Evolutionary conservation across 2,329 filamentous ascomycete genomes (phyloP).

Genomic region (Fusarium sp.): DNA sequence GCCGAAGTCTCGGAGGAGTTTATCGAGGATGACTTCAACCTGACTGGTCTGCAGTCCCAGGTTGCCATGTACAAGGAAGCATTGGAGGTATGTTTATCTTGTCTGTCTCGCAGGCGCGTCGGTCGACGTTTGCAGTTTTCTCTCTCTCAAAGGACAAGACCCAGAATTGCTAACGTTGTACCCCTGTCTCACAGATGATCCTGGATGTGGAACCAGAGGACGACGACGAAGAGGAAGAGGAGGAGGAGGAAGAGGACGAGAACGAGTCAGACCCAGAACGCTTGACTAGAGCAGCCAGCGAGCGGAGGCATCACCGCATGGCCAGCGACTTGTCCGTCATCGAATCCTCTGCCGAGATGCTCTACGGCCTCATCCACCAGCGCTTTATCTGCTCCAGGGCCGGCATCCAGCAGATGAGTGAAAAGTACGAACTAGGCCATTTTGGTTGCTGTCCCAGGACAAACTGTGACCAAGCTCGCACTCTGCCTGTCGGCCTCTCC

Average conservation of each 20-base stretch:
- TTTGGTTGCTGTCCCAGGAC: constrained; percentile 97
- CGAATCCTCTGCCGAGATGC: constrained; percentile 96
- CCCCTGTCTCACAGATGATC: constrained; percentile 75
- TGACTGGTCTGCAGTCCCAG: constrained; percentile 93
- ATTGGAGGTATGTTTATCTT: constrained; percentile 69
- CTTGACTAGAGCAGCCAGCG: constrained; percentile 59
- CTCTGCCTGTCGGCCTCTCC: constrained; percentile 90
- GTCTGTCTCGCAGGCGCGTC: constrained; percentile 1
- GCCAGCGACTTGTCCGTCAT: constrained; percentile 94
- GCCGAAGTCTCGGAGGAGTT: constrained; percentile 99
- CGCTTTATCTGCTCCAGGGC: constrained; percentile 96
- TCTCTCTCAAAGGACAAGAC: not conserved
- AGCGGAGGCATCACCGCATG: constrained; percentile 84
- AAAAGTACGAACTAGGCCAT: constrained; percentile 97
- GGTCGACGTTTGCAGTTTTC: not conserved
- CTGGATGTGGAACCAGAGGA: constrained; percentile 97
- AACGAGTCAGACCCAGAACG: constrained; percentile 73
- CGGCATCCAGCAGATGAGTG: constrained; percentile 98
- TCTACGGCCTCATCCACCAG: constrained; percentile 98
- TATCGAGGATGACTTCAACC: constrained; percentile 99
- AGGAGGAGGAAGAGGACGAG: constrained; percentile 79
- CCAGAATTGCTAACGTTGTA: constrained; percentile 9
- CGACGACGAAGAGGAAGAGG: constrained; percentile 85
- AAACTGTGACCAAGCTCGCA: constrained; percentile 88
- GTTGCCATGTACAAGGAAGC: constrained; percentile 99